Evolutionary conservation across 2,329 filamentous ascomycete species (phyloP).

Genomic region (Pestalotiopsis sp.): DNA sequence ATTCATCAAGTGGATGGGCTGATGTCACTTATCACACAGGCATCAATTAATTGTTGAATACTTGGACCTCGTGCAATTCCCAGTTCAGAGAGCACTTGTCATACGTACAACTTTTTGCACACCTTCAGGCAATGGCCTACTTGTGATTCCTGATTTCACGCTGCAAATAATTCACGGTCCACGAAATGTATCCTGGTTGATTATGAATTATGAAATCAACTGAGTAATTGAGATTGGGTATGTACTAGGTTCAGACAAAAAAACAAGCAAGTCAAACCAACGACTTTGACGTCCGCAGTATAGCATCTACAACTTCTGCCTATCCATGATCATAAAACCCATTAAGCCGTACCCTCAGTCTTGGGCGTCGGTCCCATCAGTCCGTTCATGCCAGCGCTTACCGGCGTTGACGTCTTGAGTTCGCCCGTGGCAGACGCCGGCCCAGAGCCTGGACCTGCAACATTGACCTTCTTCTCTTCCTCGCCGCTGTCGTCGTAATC

Average conservation of each 20-base stretch:
- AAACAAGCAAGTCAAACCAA: not conserved
- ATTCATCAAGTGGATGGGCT: not conserved
- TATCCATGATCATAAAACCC: not conserved
- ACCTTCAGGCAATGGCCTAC: too few relatives aligned
- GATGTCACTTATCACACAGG: not conserved
- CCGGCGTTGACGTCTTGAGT: constrained; percentile 35
- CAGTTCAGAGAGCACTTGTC: too few relatives aligned
- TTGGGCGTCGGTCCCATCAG: constrained; percentile 47
- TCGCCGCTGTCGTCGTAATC: constrained; percentile 95
- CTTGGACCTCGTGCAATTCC: too few relatives aligned
- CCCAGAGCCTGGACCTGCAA: constrained; percentile 39
- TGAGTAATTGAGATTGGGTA: too few relatives aligned
- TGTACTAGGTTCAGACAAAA: not conserved
- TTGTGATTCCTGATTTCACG: too few relatives aligned
- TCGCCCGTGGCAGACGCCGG: constrained; percentile 35
- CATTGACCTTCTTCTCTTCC: constrained; percentile 69
- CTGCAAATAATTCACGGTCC: not conserved
- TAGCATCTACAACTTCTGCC: not conserved
- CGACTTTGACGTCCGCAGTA: not conserved
- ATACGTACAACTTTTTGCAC: too few relatives aligned
- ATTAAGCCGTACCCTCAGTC: constrained; percentile 39
- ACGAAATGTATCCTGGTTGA: not conserved
- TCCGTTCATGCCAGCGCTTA: constrained; percentile 49
- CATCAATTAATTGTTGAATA: not conserved
- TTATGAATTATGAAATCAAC: too few relatives aligned